Evolutionary conservation across 805 yeast species (phyloP).

Genomic region (Kuraishia borneana): DNA sequence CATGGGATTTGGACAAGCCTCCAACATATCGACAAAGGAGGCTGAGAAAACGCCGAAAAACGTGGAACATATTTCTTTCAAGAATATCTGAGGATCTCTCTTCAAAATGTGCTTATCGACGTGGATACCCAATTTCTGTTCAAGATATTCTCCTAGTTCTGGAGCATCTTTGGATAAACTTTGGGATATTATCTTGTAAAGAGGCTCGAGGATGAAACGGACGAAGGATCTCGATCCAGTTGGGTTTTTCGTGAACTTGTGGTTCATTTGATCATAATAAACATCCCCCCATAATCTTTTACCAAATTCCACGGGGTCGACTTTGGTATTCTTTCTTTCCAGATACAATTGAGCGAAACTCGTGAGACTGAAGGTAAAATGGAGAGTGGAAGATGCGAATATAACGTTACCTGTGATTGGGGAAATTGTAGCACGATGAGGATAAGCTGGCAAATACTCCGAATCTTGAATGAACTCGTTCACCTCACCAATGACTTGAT

Average conservation of each 20-base stretch:
- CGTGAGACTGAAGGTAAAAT: conserved; percentile 52
- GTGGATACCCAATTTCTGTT: conserved; percentile 32
- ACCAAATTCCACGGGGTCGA: conserved; percentile 30
- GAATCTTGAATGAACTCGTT: conserved; percentile 36
- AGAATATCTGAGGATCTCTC: conserved; percentile 47
- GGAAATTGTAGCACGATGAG: conserved; percentile 26
- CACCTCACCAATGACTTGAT: conserved; percentile 49
- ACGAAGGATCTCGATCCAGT: conserved; percentile 36
- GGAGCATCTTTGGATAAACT: conserved; percentile 41
- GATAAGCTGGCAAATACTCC: conserved; percentile 16
- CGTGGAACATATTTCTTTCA: conserved; percentile 39
- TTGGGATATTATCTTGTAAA: conserved; percentile 63
- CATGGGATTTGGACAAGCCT: conserved; percentile 24
- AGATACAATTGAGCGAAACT: conserved; percentile 51
- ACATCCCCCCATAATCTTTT: conserved; percentile 70
- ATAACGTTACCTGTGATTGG: conserved; percentile 60
- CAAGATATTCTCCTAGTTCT: conserved; percentile 31
- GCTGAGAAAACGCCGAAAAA: conserved; percentile 38
- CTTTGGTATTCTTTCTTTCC: conserved; percentile 16
- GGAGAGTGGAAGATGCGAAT: conserved; percentile 59
- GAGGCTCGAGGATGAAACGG: conserved; percentile 61
- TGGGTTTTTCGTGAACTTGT: conserved; percentile 30
- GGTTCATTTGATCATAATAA: conserved; percentile 30
- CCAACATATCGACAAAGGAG: conserved; percentile 44
- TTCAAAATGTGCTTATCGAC: conserved; percentile 28